Conservation (phyloP, 2,329 filamentous ascomycete genomes). For the Colletotrichum lindemuthianum region DNA sequence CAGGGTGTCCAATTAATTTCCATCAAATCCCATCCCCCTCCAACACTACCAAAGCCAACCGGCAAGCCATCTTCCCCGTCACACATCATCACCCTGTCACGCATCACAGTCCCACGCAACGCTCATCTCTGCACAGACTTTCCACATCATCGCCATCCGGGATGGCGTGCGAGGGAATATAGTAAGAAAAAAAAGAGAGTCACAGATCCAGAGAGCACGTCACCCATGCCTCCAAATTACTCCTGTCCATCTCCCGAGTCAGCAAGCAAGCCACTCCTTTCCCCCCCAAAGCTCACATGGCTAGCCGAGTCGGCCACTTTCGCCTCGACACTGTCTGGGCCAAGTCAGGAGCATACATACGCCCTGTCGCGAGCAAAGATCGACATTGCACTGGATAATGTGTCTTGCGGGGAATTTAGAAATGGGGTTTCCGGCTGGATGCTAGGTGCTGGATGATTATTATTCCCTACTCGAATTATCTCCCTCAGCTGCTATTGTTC, state of each 20-base stretch:
- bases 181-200: no score
- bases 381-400: background rate
- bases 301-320: constrained; percentile 12
- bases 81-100: no score
- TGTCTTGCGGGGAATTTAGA: constrained; percentile 5
- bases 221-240: background rate
- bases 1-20: no score
- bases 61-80: no score
- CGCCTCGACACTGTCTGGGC: background rate
- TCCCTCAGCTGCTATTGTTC: no score
- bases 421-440: background rate
- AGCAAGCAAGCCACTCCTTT: background rate
- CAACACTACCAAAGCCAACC: no score
- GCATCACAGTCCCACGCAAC: no score
- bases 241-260: constrained; percentile 32
- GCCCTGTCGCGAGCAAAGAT: background rate
- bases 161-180: background rate
- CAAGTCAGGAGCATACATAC: background rate
- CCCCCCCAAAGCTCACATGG: background rate
- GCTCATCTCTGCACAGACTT: no score
- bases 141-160: background rate
- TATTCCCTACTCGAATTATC: no score
- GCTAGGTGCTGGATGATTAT: background rate
- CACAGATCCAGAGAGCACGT: background rate
- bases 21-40: no score